These are phyloP conservation scores for Filobasidium floriforme DNA, from an alignment of 768 basidiomycete species.

Conservation along the genomic window DNA sequence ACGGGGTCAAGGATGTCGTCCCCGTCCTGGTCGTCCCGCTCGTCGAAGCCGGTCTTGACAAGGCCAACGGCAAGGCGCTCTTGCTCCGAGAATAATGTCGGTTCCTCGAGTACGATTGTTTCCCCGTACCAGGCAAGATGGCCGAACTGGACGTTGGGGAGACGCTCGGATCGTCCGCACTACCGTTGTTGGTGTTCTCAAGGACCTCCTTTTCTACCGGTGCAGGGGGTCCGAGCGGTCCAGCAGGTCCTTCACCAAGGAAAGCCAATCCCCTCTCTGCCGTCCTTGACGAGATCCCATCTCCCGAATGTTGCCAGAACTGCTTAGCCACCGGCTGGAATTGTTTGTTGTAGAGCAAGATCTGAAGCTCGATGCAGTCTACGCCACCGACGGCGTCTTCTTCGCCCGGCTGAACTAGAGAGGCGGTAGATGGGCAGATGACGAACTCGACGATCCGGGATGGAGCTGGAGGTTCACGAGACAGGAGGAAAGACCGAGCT, in stretches of 20 bases:
- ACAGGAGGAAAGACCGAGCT: constrained; percentile 62
- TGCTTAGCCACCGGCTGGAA: constrained; percentile 65
- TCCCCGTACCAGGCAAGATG: constrained; percentile 12
- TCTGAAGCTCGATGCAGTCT: constrained; percentile 61
- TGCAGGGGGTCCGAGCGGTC: constrained; percentile 6
- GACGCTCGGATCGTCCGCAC: neutral
- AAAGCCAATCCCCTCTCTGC: constrained; percentile 74
- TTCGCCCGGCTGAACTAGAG: constrained; percentile 22
- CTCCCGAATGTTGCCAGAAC: constrained; percentile 93
- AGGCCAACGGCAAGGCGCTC: constrained; percentile 1
- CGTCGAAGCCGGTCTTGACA: constrained; percentile 6
- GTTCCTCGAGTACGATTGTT: constrained; percentile 33
- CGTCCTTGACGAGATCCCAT: constrained; percentile 78
- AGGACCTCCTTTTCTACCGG: constrained; percentile 15
- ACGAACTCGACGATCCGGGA: constrained; percentile 56
- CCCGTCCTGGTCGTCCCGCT: constrained; percentile 2
- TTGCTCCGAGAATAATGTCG: constrained; percentile 37
- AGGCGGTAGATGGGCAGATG: constrained; percentile 52
- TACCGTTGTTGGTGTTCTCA: neutral
- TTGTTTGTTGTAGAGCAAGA: constrained; percentile 65
- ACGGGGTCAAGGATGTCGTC: neutral
- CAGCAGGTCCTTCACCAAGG: constrained; percentile 51
- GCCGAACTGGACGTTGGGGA: neutral
- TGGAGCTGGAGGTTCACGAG: constrained; percentile 50
- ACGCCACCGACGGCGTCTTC: constrained; percentile 19